Base-by-base conservation (phyloP, 1,284 basidiomycete species). In the Irpex sp. region DNA sequence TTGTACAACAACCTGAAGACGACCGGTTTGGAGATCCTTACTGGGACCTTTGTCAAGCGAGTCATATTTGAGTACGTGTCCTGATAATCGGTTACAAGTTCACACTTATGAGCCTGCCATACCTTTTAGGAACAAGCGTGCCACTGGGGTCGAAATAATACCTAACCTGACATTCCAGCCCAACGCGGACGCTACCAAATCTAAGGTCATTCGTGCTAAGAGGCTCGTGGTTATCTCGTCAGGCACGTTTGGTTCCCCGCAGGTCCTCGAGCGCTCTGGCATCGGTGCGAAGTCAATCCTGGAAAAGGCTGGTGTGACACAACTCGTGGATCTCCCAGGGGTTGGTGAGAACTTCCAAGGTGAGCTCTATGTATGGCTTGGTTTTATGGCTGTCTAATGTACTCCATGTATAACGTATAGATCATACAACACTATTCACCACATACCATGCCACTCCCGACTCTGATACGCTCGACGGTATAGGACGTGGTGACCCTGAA, bases 261-360 rank as follows among this genome's bases (percentile, higher is more conserved):
- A 76, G 1, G 83, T 87, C 55, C 73, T 86, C 15, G 83, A 85
- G 68, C 76, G 83, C 9, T 71, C 71, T 5, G 71, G 71, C 1
- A 68, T 72, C 13, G 71, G 70, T 6, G 61, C 62, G 9, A 66
- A 70, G 9, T 70, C 73, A 0, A 66, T 84, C 5, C 71, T 88
- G 9, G 67, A 77, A 47, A 74, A 77, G 57, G 69, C 76, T 50
- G 77, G 77, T 1, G 71, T 88, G 26, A 46, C 66, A 13, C 71
- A 75, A 13, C 31, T 80, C n/a, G 80, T 85, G 5, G 79, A 86
- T 51, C 72, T 87, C 4, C 81, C 81, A 4, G 85, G 84, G 3
- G 86, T 88, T 0, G 87, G 87, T 5, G 80, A 84, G 65, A 75
- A 80, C 26, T 83, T 82, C 62, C 77, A 81, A 70, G 85, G 85